These are phyloP conservation scores for Exsudoporus frostii DNA, from an alignment of 768 basidiomycete species.

Conservation along the genomic window DNA sequence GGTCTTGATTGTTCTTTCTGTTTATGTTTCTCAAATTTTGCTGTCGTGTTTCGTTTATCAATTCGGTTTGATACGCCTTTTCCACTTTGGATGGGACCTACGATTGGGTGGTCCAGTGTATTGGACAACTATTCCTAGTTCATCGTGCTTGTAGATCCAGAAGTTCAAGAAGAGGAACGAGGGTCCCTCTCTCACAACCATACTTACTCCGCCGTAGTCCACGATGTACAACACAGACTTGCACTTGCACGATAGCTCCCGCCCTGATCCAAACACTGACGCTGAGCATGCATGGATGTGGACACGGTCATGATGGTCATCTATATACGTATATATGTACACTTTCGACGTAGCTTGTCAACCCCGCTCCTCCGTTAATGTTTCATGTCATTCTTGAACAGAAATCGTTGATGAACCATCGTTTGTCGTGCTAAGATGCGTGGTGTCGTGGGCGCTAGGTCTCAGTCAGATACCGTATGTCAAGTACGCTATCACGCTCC, in stretches of 20 bases:
- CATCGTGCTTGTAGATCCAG: slow-evolving; percentile 3
- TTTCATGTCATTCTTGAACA: neutral
- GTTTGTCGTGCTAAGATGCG: neutral
- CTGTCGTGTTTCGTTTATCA: slow-evolving; percentile 1
- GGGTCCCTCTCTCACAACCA: neutral
- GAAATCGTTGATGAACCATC: neutral
- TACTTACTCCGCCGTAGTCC: neutral
- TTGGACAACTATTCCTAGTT: slow-evolving; percentile 5
- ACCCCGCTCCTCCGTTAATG: neutral
- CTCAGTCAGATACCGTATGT: neutral
- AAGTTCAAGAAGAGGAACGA: neutral
- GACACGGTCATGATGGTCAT: neutral
- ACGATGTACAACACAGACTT: neutral
- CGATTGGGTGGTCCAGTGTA: neutral
- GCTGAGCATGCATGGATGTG: neutral
- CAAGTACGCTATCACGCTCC: neutral
- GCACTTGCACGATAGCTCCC: neutral
- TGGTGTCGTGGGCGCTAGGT: neutral
- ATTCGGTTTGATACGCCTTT: slow-evolving; percentile 4
- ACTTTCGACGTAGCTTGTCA: slow-evolving; percentile 15
- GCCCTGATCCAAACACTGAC: slow-evolving; percentile 3
- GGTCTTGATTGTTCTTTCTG: neutral
- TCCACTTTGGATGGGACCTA: neutral
- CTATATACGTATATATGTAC: too few species aligned
- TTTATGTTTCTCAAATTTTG: neutral